Evolutionary conservation across 495 filamentous ascomycete species (phyloP).

Genomic region (Thozetella sp.): DNA sequence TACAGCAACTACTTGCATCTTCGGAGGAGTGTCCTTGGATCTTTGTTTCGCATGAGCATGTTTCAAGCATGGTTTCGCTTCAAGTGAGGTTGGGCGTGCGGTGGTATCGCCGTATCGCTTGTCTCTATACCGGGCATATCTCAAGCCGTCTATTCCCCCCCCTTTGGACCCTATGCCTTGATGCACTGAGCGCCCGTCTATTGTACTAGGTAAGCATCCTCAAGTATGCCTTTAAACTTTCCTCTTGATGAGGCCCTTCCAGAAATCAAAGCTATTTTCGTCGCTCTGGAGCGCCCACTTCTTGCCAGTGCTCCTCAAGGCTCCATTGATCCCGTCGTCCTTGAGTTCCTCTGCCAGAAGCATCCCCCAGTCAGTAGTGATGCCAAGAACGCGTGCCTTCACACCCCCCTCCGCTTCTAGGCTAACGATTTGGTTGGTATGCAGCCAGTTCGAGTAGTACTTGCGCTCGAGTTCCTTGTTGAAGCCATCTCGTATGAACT

Average conservation of each 20-base stretch:
- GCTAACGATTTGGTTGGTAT: slow-evolving; percentile 86
- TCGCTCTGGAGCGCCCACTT: slow-evolving; percentile 89
- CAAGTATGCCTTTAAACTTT: slow-evolving; percentile 57
- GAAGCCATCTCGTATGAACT: slow-evolving; percentile 75
- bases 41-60: too few species aligned
- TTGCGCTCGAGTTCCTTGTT: slow-evolving; percentile 66
- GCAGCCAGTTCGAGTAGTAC: slow-evolving; percentile 91
- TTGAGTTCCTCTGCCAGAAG: slow-evolving; percentile 81
- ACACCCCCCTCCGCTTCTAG: slow-evolving; percentile 82
- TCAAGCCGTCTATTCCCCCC: too few species aligned
- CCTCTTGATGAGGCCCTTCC: slow-evolving; percentile 81
- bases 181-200: too few species aligned
- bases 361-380: slow-evolving; percentile 87
- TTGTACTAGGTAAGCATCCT: too few species aligned
- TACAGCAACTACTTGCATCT: too few species aligned
- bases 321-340: slow-evolving; percentile 54
- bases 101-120: too few species aligned
- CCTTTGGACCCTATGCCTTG: too few species aligned
- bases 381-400: slow-evolving; percentile 81
- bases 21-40: too few species aligned
- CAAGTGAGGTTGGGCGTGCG: too few species aligned
- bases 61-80: too few species aligned
- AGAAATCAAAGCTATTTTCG: slow-evolving; percentile 98
- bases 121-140: too few species aligned
- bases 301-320: slow-evolving; percentile 65